Conservation (phyloP, 345 rosid species). For the Draba incana region DNA sequence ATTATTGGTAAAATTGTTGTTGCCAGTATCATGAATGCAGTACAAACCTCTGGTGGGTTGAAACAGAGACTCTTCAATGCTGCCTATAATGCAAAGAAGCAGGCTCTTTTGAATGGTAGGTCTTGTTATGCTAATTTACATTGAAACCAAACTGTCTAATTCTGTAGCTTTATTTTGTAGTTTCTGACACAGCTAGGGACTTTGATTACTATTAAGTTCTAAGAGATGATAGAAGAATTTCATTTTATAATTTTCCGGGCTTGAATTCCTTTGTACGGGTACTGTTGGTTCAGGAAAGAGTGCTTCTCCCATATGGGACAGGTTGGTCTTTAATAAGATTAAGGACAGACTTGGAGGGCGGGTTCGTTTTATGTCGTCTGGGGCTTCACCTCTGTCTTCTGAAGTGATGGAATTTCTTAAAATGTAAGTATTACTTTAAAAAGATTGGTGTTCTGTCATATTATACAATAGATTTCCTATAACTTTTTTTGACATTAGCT, state of each 20-base stretch:
- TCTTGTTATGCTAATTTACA: slow-evolving; percentile 19
- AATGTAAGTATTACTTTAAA: slow-evolving; percentile 59
- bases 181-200: background rate
- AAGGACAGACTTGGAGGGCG: slow-evolving; percentile 91
- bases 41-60: slow-evolving; percentile 77
- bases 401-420: slow-evolving; percentile 91
- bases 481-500: slow-evolving; percentile 12
- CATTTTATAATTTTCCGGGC: too few relatives aligned
- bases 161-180: slow-evolving; percentile 13
- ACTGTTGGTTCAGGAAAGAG: slow-evolving; percentile 63
- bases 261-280: slow-evolving; percentile 23
- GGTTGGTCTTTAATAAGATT: slow-evolving; percentile 94
- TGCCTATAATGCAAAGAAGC: slow-evolving; percentile 96
- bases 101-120: slow-evolving; percentile 83
- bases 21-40: slow-evolving; percentile 81
- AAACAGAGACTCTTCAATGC: slow-evolving; percentile 86
- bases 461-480: background rate
- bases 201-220: background rate
- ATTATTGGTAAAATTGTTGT: slow-evolving; percentile 32
- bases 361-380: slow-evolving; percentile 77
- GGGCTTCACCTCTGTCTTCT: slow-evolving; percentile 98
- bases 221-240: slow-evolving; percentile 14
- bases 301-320: slow-evolving; percentile 98
- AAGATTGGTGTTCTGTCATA: background rate
- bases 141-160: background rate